Percentiles rank a stretch among this genome's conserved stretches.
phyloP scores from a whole-genome alignment of 2,329 filamentous ascomycete species.

The Ceratocystis smalleyi region DNA sequence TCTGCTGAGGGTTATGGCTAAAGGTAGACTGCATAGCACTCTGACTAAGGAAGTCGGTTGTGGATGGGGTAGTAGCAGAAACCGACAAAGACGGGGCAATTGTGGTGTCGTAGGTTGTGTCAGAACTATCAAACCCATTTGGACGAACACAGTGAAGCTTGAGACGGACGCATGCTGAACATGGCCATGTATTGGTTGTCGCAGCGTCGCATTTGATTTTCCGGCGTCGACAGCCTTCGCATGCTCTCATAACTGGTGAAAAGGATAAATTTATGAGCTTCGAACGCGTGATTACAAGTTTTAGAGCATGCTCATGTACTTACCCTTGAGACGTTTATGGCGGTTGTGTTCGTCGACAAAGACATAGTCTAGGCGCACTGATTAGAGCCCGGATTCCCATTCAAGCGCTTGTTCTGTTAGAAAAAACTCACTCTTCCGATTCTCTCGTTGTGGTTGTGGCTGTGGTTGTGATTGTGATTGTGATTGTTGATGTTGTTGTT shows the following conservation, averaged over 20 bases:
- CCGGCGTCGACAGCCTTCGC: constrained; percentile 81
- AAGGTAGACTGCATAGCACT: constrained; percentile 8
- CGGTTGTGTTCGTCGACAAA: constrained; percentile 98
- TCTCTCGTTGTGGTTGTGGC: constrained; percentile 25
- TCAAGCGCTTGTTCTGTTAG: neutral
- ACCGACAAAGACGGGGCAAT: constrained; percentile 1
- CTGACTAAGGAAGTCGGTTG: constrained; percentile 4
- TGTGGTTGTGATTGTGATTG: constrained; percentile 25
- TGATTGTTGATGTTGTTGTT: constrained; percentile 27
- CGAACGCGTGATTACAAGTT: neutral
- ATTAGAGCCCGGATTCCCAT: constrained; percentile 21
- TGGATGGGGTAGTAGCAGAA: neutral
- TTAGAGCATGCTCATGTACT: constrained; percentile 16
- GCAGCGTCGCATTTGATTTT: constrained; percentile 98
- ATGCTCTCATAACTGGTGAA: constrained; percentile 75
- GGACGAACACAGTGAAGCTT: constrained; percentile 90
- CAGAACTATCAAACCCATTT: constrained; percentile 48
- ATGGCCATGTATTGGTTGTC: constrained; percentile 94
- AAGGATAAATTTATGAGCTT: neutral
- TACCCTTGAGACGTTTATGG: constrained; percentile 91
- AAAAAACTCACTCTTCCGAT: constrained; percentile 14
- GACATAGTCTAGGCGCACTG: constrained; percentile 61
- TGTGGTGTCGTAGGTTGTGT: constrained; percentile 19
- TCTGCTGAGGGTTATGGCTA: neutral
- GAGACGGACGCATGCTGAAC: constrained; percentile 78